Evolutionary conservation across 805 yeast species (phyloP), one percentile per base, ranked within the genome.

Genomic region (Kuraishia piskuri): DNA sequence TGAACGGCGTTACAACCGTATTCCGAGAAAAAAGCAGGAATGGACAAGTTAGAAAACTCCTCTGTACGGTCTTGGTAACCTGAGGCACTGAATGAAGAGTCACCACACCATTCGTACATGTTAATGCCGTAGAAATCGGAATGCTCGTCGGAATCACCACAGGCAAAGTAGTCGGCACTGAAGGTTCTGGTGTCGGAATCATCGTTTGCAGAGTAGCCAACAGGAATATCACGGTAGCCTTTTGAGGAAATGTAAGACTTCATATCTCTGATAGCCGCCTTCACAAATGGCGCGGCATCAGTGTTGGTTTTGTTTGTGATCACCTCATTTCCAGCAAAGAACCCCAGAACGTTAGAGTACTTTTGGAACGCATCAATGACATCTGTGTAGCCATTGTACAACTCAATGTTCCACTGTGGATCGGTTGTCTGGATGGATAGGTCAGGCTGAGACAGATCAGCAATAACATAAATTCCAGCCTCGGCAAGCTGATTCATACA

Each of bases 261-360:
- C 65, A 80, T 78, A 68, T 92, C 99, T 70, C 99, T 85, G 57
- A 94, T 78, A 19, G 98, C 96, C 26, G 98, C 97, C 77, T 92
- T 94, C 54, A 94, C 96, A 69, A 84, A 92, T 1, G 97, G 90
- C 25, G 97, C 90, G 31, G 97, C 88, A 60, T 83, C 85, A 14
- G 97, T 88, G 70, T 89, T 91, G 50, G 90, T 73, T 48, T 70
- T 72, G 64, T 88, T 90, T 70, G 91, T 92, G 56, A 92, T 82
- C 52, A 94, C 98, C 77, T 92, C 99, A 71, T 94, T 94, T 57
- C 98, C 99, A 25, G 98, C 98, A 71, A 92, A 91, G 78, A 89
- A 91, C 2, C 98, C 99, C 58, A 92, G 76, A 20, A 89, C 80
- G 70, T 92, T 92, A 50, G 84, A 71, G 72, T 91, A 92, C 61